Percentiles rank a stretch among this genome's conserved stretches.
These are phyloP conservation scores for Schizophyllum amplum DNA, from an alignment of 1,284 basidiomycete species.

Conservation along the genomic window DNA sequence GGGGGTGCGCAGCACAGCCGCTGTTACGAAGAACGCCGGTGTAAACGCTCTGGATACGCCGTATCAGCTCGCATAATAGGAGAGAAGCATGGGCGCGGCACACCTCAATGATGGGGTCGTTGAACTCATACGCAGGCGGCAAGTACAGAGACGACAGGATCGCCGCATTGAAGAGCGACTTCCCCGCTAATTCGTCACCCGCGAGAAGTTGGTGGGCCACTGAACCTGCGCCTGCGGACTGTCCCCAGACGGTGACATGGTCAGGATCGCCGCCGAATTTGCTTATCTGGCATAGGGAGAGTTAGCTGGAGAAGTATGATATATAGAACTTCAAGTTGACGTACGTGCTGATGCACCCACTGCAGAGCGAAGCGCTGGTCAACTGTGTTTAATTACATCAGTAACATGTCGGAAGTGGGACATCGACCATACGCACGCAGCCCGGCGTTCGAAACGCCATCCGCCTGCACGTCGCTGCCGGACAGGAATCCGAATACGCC, in stretches of 20 bases:
- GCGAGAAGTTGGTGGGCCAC: constrained; percentile 31
- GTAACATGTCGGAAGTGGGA: not conserved
- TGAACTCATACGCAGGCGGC: constrained; percentile 37
- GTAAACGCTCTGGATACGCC: too few species aligned
- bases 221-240: constrained; percentile 30
- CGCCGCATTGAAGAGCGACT: constrained; percentile 33
- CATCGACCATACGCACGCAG: constrained; percentile 14
- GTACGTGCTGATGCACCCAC: constrained; percentile 25
- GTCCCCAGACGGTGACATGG: constrained; percentile 25
- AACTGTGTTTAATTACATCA: constrained; percentile 11
- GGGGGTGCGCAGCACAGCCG: too few species aligned
- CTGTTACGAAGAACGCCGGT: too few species aligned
- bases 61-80: too few species aligned
- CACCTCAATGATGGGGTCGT: constrained; percentile 36
- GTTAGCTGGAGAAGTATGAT: too few species aligned
- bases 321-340: too few species aligned
- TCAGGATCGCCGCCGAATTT: constrained; percentile 23
- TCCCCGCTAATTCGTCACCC: constrained; percentile 27
- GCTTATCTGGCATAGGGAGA: too few species aligned
- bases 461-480: constrained; percentile 17
- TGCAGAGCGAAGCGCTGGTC: constrained; percentile 24
- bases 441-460: constrained; percentile 22
- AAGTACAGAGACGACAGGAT: constrained; percentile 37
- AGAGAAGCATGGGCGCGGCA: too few species aligned
- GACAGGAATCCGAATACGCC: constrained; percentile 19